Base-by-base conservation (phyloP, 1,139 yeast genomes). In the Candida pseudocylindracea region DNA sequence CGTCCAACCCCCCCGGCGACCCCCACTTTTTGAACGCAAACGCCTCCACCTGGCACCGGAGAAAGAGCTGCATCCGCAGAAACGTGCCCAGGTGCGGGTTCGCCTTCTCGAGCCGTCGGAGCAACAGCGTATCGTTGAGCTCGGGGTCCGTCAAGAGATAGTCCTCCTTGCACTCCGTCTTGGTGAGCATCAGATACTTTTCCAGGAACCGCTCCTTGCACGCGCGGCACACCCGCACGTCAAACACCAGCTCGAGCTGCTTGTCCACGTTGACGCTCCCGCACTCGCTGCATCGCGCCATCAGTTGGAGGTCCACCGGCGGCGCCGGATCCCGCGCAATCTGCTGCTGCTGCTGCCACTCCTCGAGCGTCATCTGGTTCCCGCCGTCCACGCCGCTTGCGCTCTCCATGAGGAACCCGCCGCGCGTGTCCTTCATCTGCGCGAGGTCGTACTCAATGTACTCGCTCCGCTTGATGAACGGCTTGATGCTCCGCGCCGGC, bases 11-110 rank as follows among this genome's bases (percentile, higher is more conserved):
- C 33, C 83, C 93, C 4, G 76, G 65, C 0, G 92, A 75, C 2
- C 92, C 93, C 99, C 99, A 91, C 52, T 88, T 88, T 47, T 76
- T 73, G 56, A 73, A 79, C 0, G 98, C 93, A 53, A 65, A 79
- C 43, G 74, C 81, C 49, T 91, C 98, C 11, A 88, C 85, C 45
- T 91, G 96, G 43, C 71, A 78, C 36, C 98, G 57, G 32, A 88
- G 53, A 50, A 73, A 91, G 35, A 91, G 57, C 60, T 83, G 93
- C 99, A 91, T 91, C 45, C 91, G 64, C 33, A 85, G 76, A 51
- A 71, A 91, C 20, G 20, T 15, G 6, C 20, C 20, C 31, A 91
- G 83, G 51, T 88, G 94, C 0, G 99, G 99, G 45, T 91, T 91
- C 7, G 94, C 85, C 43, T 85, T 79, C 41, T 83, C 93, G 37